Evolutionary conservation across 192 early-diverging fungal genomes (phyloP).

Genomic region (Dissophora globulifera): DNA sequence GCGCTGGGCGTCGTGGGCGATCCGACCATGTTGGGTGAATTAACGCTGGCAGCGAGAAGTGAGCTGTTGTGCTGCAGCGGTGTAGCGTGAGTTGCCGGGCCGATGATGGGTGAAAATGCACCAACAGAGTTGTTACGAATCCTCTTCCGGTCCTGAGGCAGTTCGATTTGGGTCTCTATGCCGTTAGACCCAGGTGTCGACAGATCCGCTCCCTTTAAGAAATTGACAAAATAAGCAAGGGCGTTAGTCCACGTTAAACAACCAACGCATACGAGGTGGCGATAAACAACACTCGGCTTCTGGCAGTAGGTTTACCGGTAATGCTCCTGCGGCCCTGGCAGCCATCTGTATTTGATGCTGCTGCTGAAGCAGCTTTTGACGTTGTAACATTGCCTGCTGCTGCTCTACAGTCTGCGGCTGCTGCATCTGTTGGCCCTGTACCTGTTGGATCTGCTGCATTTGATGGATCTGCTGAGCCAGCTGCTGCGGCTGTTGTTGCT

Average conservation of each 20-base stretch:
- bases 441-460: constrained; percentile 19
- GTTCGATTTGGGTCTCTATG: constrained; percentile 21
- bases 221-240: too few species aligned
- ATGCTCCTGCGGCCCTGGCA: constrained; percentile 6
- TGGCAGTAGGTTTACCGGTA: not conserved
- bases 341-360: constrained; percentile 18
- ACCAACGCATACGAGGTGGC: too few species aligned
- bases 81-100: constrained; percentile 20
- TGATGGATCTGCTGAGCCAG: constrained; percentile 3
- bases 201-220: constrained; percentile 11
- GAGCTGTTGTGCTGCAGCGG: constrained; percentile 31
- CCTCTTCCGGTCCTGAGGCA: constrained; percentile 40
- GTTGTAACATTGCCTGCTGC: constrained; percentile 8
- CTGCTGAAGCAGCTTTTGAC: constrained; percentile 10
- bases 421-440: constrained; percentile 10
- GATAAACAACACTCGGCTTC: not conserved
- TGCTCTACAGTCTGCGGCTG: constrained; percentile 11
- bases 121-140: constrained; percentile 38
- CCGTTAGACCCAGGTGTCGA: constrained; percentile 21
- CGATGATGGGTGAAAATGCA: constrained; percentile 30
- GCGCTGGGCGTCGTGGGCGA: constrained; percentile 31
- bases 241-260: too few species aligned
- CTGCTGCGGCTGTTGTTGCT: constrained; percentile 7
- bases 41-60: constrained; percentile 20
- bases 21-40: constrained; percentile 30